Base-by-base conservation (phyloP, 1,284 basidiomycete genomes). In the Coniferiporia weirii region DNA sequence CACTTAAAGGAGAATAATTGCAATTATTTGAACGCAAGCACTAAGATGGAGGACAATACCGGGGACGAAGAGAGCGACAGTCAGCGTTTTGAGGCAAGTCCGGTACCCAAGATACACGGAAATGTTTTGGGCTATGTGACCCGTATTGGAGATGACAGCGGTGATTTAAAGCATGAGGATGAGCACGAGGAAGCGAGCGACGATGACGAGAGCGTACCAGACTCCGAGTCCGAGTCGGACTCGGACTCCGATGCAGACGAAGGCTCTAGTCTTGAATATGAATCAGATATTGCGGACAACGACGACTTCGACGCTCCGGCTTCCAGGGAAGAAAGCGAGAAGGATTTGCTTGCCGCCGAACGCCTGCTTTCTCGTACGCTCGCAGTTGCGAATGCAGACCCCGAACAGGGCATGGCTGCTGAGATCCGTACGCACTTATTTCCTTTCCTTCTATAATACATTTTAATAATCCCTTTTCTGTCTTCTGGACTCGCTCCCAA, bases 311-410 rank as follows among this genome's bases (percentile, higher is more conserved):
- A 55, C 10, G n/a, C 48, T 34, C 35, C 50, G 1, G 13, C 35
- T n/a, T 43, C 22, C 15, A 19, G 36, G 13, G 38, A 48, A n/a
- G 50, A 53, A 9, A 46, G 40, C 15, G 60, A 61, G 27, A 52
- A 51, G 6, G 56, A 54, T 15, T 7, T 61, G 5, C 15, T 79
- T 35, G 71, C 72, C 5, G 82, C 82, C 3, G 85, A 88, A 60
- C 78, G 85, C 5, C 72, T 83, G 34, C 71, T 89, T 10, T 81
- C 84, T 1, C 80, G 81, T 51, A 81, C 79, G 0, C 79, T 89
- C n/a, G 82, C 82, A 15, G 73, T 70, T 49, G 76, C 77, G 4
- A 76, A 76, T 50, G 76, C 78, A 8, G 84, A 85, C 60, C 81
- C 79, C 12, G 76, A 80, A 38, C 79, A 78, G 2, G 82, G 83